Evolutionary conservation across 2,329 filamentous ascomycete species (phyloP).

Genomic region (Aspergillus persii): DNA sequence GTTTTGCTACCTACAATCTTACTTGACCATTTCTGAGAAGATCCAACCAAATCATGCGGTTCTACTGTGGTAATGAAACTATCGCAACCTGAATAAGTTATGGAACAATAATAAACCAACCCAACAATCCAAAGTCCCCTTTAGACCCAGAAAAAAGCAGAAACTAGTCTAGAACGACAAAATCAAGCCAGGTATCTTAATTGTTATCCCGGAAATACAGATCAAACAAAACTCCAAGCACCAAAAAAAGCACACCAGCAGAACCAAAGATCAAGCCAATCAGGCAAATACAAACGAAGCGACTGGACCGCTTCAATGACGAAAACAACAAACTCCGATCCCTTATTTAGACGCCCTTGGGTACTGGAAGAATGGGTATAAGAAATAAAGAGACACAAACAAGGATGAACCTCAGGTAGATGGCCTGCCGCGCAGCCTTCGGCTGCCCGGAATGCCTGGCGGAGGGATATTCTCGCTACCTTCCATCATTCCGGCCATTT

Average conservation of each 20-base stretch:
- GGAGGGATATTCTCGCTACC: constrained; percentile 46
- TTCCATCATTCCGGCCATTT: constrained; percentile 40
- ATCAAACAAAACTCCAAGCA: neutral
- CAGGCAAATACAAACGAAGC: neutral
- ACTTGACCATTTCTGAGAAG: neutral
- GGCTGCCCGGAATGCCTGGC: constrained; percentile 23
- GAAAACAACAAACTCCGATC: neutral
- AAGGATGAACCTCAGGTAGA: constrained; percentile 9
- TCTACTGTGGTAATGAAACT: neutral
- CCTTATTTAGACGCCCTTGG: neutral
- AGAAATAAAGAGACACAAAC: neutral
- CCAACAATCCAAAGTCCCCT: too few relatives aligned
- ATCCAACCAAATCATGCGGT: neutral
- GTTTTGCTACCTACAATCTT: too few relatives aligned
- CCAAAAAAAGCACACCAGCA: neutral
- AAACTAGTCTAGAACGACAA: neutral
- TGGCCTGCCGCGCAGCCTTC: constrained; percentile 31
- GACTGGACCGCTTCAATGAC: neutral
- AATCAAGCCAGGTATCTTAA: neutral
- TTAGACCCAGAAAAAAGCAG: neutral
- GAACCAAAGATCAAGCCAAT: neutral
- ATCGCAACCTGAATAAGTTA: neutral
- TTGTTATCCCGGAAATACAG: constrained; percentile 9
- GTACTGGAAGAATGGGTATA: neutral
- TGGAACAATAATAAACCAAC: neutral